Evolutionary conservation across 2,329 filamentous ascomycete genomes (phyloP).

Genomic region (Fusarium temperatum): DNA sequence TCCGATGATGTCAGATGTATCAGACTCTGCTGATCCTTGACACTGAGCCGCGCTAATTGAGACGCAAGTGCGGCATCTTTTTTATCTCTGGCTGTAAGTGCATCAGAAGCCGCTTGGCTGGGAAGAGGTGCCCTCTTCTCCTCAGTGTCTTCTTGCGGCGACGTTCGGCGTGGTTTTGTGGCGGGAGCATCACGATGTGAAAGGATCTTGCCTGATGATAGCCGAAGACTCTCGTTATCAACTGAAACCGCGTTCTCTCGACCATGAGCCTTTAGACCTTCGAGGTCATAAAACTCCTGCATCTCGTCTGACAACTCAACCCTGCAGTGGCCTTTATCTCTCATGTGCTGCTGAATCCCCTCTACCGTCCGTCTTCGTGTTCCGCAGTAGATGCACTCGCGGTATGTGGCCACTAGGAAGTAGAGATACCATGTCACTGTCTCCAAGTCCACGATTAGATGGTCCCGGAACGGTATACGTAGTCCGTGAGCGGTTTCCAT

Average conservation of each 20-base stretch:
- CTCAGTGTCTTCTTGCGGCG: background rate
- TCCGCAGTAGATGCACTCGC: slow-evolving; percentile 62
- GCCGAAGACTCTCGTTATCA: slow-evolving; percentile 4
- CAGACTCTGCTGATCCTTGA: slow-evolving; percentile 31
- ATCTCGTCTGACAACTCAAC: slow-evolving; percentile 49
- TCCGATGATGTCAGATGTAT: slow-evolving; percentile 24
- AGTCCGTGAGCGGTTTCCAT: slow-evolving; percentile 61
- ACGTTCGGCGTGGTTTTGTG: background rate
- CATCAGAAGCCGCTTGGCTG: fast-evolving
- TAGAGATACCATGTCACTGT: slow-evolving; percentile 59
- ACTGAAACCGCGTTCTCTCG: background rate
- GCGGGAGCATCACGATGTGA: slow-evolving; percentile 8
- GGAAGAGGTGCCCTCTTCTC: background rate
- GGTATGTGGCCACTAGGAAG: slow-evolving; percentile 57
- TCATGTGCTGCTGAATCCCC: slow-evolving; percentile 62
- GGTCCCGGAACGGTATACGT: slow-evolving; percentile 50
- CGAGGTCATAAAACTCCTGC: slow-evolving; percentile 53
- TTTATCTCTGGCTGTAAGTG: slow-evolving; percentile 5
- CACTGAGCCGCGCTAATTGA: slow-evolving; percentile 12
- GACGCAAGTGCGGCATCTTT: slow-evolving; percentile 14
- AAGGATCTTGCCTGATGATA: slow-evolving; percentile 34
- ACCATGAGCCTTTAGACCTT: background rate
- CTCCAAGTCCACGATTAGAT: slow-evolving; percentile 56
- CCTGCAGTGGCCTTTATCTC: slow-evolving; percentile 57
- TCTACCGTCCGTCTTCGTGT: slow-evolving; percentile 52